Evolutionary conservation across 345 rosid genomes (phyloP).

Genomic region (Bruguiera sexangula): DNA sequence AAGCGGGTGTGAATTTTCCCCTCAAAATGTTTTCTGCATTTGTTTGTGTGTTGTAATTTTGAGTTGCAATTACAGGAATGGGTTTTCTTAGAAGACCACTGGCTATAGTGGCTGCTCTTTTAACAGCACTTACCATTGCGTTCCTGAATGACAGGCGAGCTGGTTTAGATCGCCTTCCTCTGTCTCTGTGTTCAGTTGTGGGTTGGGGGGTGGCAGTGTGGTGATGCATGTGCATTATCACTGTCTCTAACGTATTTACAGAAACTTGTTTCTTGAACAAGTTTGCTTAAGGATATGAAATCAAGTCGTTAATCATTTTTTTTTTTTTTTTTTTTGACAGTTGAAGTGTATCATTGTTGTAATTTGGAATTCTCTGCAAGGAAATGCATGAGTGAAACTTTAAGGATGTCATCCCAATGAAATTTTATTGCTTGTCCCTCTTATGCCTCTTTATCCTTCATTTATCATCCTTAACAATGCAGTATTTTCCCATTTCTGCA

Average conservation of each 20-base stretch:
- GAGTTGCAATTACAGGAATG: slow-evolving; percentile 42
- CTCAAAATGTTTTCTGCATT: background rate
- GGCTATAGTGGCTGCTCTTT: slow-evolving; percentile 67
- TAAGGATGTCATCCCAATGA: background rate
- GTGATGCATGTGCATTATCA: too few species aligned
- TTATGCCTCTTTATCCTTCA: background rate
- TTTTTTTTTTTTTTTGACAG: background rate
- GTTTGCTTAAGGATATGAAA: too few species aligned
- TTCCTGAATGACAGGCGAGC: slow-evolving; percentile 84
- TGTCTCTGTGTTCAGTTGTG: background rate
- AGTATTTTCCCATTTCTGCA: slow-evolving; percentile 27
- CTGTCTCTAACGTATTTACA: too few species aligned
- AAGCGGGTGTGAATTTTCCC: slow-evolving; percentile 16
- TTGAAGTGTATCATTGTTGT: too few species aligned
- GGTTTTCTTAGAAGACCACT: slow-evolving; percentile 87
- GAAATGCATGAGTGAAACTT: background rate
- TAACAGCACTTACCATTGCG: slow-evolving; percentile 68
- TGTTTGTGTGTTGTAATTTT: background rate
- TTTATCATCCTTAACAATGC: background rate
- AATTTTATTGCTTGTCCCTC: background rate
- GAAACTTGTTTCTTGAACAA: too few species aligned
- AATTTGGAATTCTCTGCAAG: background rate
- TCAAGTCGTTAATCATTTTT: background rate
- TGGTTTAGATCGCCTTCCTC: slow-evolving; percentile 3
- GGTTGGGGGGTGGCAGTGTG: too few species aligned